Percentiles rank a stretch among this genome's conserved stretches.
phyloP scores from a whole-genome alignment of 257 asterid genomes.

The Craterostigma plantagineum region DNA sequence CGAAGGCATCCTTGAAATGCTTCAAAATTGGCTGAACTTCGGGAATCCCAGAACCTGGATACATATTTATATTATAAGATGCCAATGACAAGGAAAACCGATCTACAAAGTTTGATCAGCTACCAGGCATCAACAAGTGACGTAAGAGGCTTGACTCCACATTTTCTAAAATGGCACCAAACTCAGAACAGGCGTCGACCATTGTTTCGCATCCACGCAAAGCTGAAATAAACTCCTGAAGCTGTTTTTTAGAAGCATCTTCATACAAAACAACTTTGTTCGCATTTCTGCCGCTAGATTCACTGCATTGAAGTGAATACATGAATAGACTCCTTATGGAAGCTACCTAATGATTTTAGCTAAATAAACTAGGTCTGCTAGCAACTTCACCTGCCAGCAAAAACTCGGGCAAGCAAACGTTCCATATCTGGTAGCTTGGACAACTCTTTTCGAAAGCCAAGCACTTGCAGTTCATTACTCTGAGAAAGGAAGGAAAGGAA shows the following conservation, averaged over 20 bases:
- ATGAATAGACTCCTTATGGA: constrained; percentile 8
- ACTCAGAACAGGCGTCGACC: constrained; percentile 54
- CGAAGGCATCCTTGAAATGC: constrained; percentile 82
- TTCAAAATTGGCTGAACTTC: constrained; percentile 38
- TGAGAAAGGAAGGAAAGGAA: constrained; percentile 15
- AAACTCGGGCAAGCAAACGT: constrained; percentile 76
- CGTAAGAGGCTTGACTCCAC: constrained; percentile 41
- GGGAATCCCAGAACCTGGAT: constrained; percentile 55
- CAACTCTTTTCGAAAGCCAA: constrained; percentile 72
- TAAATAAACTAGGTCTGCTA: constrained; percentile 1
- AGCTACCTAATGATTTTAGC: constrained; percentile 3
- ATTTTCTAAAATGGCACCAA: constrained; percentile 38
- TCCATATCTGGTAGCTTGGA: constrained; percentile 90
- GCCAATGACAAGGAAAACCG: constrained; percentile 10
- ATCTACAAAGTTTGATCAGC: constrained; percentile 7
- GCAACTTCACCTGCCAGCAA: constrained; percentile 66
- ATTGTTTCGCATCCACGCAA: constrained; percentile 78
- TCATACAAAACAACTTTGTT: constrained; percentile 74
- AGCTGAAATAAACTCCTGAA: constrained; percentile 79
- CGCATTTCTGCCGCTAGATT: constrained; percentile 81
- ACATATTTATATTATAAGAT: constrained; percentile 13
- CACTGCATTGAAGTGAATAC: constrained; percentile 33
- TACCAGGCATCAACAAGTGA: constrained; percentile 68
- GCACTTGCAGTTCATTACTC: constrained; percentile 52
- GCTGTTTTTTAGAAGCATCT: constrained; percentile 81